Conservation (phyloP, 2,329 filamentous ascomycete genomes). For the Fusarium nisikadoi region DNA sequence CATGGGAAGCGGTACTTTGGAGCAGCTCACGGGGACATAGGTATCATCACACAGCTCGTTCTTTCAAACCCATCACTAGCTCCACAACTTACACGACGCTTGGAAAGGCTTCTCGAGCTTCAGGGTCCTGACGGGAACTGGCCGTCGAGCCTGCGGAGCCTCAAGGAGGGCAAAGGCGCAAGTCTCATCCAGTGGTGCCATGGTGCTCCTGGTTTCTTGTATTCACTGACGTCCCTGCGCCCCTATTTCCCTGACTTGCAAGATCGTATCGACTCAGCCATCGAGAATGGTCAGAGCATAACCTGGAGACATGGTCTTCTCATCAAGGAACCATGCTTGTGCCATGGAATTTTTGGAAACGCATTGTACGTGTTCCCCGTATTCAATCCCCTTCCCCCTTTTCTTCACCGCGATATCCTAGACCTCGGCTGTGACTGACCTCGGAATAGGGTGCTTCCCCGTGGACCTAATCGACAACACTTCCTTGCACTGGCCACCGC, state of each 20-base stretch:
- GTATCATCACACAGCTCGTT: constrained; percentile 76
- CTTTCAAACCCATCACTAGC: constrained; percentile 66
- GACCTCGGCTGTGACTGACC: constrained; percentile 37
- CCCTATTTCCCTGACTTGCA: constrained; percentile 65
- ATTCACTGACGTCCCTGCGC: constrained; percentile 66
- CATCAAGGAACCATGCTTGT: constrained; percentile 72
- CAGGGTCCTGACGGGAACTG: constrained; percentile 73
- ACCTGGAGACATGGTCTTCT: constrained; percentile 68
- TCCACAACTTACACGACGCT: constrained; percentile 60
- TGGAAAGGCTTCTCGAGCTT: constrained; percentile 66
- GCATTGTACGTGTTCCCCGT: constrained; percentile 60
- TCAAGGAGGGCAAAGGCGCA: constrained; percentile 54
- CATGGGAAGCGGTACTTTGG: constrained; percentile 71
- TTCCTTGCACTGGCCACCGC: constrained; percentile 68
- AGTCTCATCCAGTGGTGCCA: constrained; percentile 73
- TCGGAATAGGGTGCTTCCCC: constrained; percentile 46
- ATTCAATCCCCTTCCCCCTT: constrained; percentile 54
- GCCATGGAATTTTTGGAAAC: constrained; percentile 74
- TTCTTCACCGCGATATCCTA: constrained; percentile 41
- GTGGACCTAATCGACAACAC: constrained; percentile 57
- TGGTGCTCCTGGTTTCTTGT: constrained; percentile 71
- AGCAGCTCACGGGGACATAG: constrained; percentile 73
- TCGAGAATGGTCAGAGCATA: constrained; percentile 62
- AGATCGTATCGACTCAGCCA: constrained; percentile 62
- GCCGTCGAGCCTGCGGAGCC: constrained; percentile 61